phyloP scores from a whole-genome alignment of 1,139 yeast genomes.

The Pichia sorboxylosa region DNA sequence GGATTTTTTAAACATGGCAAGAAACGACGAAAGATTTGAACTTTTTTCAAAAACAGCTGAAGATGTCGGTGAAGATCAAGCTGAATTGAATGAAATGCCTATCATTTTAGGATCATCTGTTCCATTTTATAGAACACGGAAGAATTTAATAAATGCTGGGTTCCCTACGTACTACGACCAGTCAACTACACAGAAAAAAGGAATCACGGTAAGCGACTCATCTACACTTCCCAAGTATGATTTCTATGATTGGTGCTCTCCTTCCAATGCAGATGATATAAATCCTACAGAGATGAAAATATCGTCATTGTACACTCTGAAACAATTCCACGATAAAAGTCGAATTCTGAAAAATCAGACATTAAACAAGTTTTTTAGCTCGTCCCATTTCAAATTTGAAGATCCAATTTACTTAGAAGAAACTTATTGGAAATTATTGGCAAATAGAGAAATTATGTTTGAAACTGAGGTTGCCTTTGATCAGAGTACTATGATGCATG shows the following conservation, averaged over 20 bases:
- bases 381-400: conserved; percentile 7
- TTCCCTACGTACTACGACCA: conserved; percentile 32
- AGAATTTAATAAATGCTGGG: conserved; percentile 37
- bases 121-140: conserved; percentile 35
- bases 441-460: conserved; percentile 26
- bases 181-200: conserved; percentile 24
- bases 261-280: conserved; percentile 26
- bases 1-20: conserved; percentile 6
- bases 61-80: neutral
- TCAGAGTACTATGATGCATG: conserved; percentile 33
- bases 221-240: conserved; percentile 25
- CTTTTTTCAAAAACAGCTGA: conserved; percentile 2
- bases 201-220: conserved; percentile 24
- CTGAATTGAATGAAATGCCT: conserved; percentile 1
- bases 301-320: conserved; percentile 36
- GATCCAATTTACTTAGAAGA: conserved; percentile 28
- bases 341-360: conserved; percentile 13
- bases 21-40: conserved; percentile 6
- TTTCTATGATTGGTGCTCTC: conserved; percentile 28
- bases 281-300: conserved; percentile 28
- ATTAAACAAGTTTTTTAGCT: conserved; percentile 6
- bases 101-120: conserved; percentile 32
- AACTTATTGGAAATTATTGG: conserved; percentile 35
- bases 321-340: conserved; percentile 44
- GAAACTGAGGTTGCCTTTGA: conserved; percentile 42